Evolutionary conservation across 2,329 filamentous ascomycete species (phyloP), one percentile per base, ranked within the genome.

Genomic region (Pseudogymnoascus sp.): DNA sequence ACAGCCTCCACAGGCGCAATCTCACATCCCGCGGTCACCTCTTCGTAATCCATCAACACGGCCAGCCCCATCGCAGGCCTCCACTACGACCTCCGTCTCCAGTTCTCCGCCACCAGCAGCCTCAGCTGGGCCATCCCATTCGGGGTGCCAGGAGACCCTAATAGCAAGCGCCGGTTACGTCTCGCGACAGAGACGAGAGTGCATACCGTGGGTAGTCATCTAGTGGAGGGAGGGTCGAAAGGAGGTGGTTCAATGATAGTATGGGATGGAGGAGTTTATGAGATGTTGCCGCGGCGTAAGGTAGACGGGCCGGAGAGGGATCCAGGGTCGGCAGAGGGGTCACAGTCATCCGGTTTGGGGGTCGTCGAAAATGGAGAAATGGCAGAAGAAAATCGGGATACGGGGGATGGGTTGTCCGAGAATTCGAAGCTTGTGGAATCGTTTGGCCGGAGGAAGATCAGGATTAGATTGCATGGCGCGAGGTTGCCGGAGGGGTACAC

Each of bases 21-120:
- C 49, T 55, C 49, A 55, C 49, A 33, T 55, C 49, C n/a, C 49
- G 28, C 16, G 79, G 79, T 16, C 75, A 78, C 7, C 84, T 87
- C 71, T 90, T 90, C 69, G 83, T 90, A 60, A 80, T 90, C 38
- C 87, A 90, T 71, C 87, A 91, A 70, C 87, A 91, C 70, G 87
- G 89, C 69, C 88, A 90, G n/a, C 70, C 88, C 88, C 1, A 72
- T 88, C 45, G 86, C 88, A 8, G 87, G 88, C 23, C 80, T 80
- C 1, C 85, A 88, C 70, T 89, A 90, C 75, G 88, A 90, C 72
- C 77, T 90, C 18, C 79, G 88, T 2, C 76, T 90, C 16, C 87
- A 90, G 71, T 87, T 90, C 71, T 90, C 88, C 31, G 78, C 80
- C 63, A 81, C 82, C 0, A 89, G 87, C 69, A 55, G 49, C 28